Evolutionary conservation across 164 flowering plant species (phyloP), one percentile per base, ranked within the genome.

Genomic region (Dillenia suffruticosa): DNA sequence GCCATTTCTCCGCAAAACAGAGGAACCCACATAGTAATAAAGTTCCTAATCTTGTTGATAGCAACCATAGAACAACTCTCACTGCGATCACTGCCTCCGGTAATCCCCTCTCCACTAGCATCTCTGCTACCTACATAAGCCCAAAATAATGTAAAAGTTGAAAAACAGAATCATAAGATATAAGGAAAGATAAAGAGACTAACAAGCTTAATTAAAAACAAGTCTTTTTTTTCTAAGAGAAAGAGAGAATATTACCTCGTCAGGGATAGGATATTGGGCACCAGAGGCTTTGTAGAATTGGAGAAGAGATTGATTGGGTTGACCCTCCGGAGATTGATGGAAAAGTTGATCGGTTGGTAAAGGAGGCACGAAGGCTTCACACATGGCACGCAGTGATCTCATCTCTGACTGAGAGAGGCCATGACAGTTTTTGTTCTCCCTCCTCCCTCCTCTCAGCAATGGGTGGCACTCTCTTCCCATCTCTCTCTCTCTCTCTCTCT

Each of bases 11-110:
- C 0, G 56, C 59, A 9, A 78, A 62, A 68, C 78, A 76, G 5
- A 67, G 73, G 10, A 56, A 56, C 26, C 90, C 90, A 68, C 86
- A 81, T 0, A 85, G 62, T 63, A 85, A 48, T 6, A 78, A 17
- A 6, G 84, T 83, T n/a, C 90, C 90, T 43, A 85, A 15, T 66
- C 80, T 78, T 3, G 83, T 81, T 2, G 82, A 76, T 9, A 87
- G 69, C 40, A 82, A 1, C 71, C 64, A 61, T 44, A 83, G 44
- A 0, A 79, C 61, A 9, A 69, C 54, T 46, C 81, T 79, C 51
- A 74, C 76, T 46, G 85, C 11, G 16, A 83, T 13, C 59, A 66
- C 48, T 0, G 66, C 76, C 50, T 85, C 83, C 46, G 56, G 49
- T n/a, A 72, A 49, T 3, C 61, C 78, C 52, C 79, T 79, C 49